phyloP scores from a whole-genome alignment of 441 rosid species.

The Biscutella auriculata region DNA sequence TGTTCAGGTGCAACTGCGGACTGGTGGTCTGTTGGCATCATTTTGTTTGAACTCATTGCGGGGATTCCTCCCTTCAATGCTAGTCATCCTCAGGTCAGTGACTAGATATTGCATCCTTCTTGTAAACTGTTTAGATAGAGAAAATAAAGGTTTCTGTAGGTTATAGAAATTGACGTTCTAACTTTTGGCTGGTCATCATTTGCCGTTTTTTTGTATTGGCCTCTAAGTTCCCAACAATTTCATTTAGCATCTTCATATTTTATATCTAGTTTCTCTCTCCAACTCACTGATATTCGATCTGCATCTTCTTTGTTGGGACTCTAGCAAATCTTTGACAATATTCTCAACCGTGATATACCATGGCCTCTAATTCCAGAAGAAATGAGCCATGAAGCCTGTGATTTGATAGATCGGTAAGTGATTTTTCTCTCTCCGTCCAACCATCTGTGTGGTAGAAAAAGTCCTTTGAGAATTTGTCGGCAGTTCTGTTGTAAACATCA shows the following conservation, averaged over 20 bases:
- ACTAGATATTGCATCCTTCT: conserved; percentile 2
- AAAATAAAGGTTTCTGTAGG: neutral
- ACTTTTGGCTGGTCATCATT: neutral
- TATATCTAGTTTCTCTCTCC: neutral
- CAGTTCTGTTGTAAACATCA: neutral
- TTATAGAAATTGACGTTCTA: neutral
- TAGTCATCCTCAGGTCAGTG: conserved; percentile 79
- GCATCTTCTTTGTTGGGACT: conserved; percentile 7
- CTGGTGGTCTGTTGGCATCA: conserved; percentile 99
- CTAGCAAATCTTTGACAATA: conserved; percentile 81
- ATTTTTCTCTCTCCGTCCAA: neutral
- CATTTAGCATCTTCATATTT: neutral
- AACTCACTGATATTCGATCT: neutral
- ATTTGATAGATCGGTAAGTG: conserved; percentile 73
- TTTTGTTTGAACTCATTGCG: conserved; percentile 86
- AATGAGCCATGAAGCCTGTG: conserved; percentile 53
- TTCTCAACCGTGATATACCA: conserved; percentile 73
- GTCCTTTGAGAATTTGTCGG: neutral
- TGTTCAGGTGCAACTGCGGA: conserved; percentile 87
- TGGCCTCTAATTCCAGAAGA: conserved; percentile 78
- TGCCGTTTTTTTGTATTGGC: neutral
- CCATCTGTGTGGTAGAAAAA: neutral
- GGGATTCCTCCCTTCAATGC: conserved; percentile 99
- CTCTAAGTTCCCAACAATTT: neutral
- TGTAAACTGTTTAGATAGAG: neutral